Base-by-base conservation (phyloP, 2,329 filamentous ascomycete species). In the Calonectria crousiana region DNA sequence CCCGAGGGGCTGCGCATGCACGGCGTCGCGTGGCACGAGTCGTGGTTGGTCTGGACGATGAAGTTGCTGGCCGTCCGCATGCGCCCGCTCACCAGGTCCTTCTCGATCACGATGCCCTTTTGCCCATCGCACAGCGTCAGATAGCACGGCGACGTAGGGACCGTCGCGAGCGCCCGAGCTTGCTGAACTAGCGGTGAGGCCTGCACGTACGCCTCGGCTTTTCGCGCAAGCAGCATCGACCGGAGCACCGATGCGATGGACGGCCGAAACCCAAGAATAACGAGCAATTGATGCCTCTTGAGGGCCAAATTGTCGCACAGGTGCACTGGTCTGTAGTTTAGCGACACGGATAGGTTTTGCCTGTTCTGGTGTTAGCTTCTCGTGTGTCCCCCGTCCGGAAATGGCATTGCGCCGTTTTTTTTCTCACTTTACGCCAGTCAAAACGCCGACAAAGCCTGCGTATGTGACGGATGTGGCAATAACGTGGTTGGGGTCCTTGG, bases 21-120 rank as follows among this genome's bases (percentile, higher is more conserved):
- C 30, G 36, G 28, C 30, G 38, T 66, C 10, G 69, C 47, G 13
- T 76, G 56, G 20, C 79, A 49, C 32, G 81, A 78, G 72, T 92
- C 90, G 79, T 90, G 89, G 78, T 93, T 93, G 1, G 90, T 92
- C 14, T 87, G 86, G 3, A 88, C 85, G 47, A 92, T 87, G 78
- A 93, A 92, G 2, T 86, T 83, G 1, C 81, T 80, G 3, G 87
- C 88, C 1, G 83, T 84, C n/a, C 86, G 84, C 8, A 88, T 78
- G 1, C 84, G 84, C 4, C 88, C 89, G 1, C 81, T 69, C 0
- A 52, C 2, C 16, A 75, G 44, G 13, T 75, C 71, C 52, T 75
- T 75, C 28, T 73, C 75, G 20, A 76, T 47, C 4, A 75, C 71
- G 14, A 76, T 71, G 4, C 62, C 70, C 4, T 69, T 64, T 20